Evolutionary conservation across 306 rosid species (phyloP), one percentile per base, ranked within the genome.

Genomic region (Cicer yamashitae): DNA sequence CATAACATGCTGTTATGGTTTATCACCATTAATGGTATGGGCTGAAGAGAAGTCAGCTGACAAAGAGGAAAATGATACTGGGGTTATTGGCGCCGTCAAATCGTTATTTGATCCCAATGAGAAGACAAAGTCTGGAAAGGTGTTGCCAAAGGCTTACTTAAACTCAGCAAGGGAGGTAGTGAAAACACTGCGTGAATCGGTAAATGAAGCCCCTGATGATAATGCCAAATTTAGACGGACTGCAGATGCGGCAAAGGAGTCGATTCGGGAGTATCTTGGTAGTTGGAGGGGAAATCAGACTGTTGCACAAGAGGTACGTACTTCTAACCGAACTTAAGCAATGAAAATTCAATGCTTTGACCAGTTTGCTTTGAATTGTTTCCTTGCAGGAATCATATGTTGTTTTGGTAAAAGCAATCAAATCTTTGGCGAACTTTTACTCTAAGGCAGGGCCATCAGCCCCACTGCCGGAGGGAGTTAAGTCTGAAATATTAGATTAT

Each of bases 191-290:
- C 88, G 97, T 0, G 96, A 94, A 65, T 91, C 98, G 0, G 43
- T 94, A 50, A 86, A 89, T 20, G 96, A 90, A 84, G 85, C 78
- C 69, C 76, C 92, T 38, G 77, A 83, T 38, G 89, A 92, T 34
- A 76, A 11, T 67, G 93, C 96, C 2, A 90, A 90, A 60, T 94
- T 94, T 34, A 84, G 97, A 79, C 58, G 99, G 7, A 90, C 89
- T n/a, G 99, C 99, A n/a, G 97, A 94, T 65, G 89, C 92, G 20
- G 96, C 97, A 25, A 94, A 89, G 89, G 96, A 92, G 66, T 87
- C 97, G 0, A 94, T 94, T 67, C 88, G 96, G 13, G 96, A 92
- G 74, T 92, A 86, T 78, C 74, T 94, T 78, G 77, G 93, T 85
- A 89, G 67, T 61, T 94, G 99, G 99, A 81, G 85, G 81, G 99